Percentiles rank a stretch among this genome's conserved stretches.
Evolutionary conservation across 306 rosid genomes (phyloP).

Genomic region (Dalbergia cultrata): DNA sequence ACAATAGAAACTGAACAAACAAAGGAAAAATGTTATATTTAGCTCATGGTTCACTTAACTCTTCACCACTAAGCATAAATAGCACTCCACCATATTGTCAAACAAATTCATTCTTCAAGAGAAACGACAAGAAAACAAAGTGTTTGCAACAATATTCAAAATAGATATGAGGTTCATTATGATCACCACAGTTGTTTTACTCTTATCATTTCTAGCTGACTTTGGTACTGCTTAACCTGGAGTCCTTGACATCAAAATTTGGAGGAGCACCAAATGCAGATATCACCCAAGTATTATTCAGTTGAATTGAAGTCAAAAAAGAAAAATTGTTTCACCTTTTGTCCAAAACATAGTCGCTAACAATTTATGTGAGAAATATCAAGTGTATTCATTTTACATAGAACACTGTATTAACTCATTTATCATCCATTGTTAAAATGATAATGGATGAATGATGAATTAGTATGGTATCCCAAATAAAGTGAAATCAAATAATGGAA

Average conservation of each 20-base stretch:
- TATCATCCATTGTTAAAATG: no score
- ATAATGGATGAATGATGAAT: no score
- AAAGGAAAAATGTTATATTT: no score
- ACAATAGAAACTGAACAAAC: not conserved
- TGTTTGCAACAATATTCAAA: not conserved
- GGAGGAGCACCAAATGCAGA: slow-evolving; percentile 38
- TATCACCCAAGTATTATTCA: slow-evolving; percentile 9
- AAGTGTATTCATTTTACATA: no score
- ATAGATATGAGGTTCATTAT: not conserved
- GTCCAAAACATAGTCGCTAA: not conserved
- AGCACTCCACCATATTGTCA: not conserved
- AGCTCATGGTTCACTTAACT: not conserved
- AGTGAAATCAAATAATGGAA: not conserved
- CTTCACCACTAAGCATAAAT: not conserved
- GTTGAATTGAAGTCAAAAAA: not conserved
- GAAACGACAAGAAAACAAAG: not conserved
- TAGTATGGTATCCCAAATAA: no score
- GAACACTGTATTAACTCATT: no score
- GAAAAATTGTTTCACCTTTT: not conserved
- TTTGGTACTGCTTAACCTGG: not conserved
- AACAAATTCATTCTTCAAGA: slow-evolving; percentile 2
- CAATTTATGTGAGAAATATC: no score
- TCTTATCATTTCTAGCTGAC: not conserved
- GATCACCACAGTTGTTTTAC: not conserved
- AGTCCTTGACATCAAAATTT: slow-evolving; percentile 21